Percentiles rank a stretch among this genome's conserved stretches.
Evolutionary conservation across 768 basidiomycete species (phyloP).

Genomic region (Vararia minispora): DNA sequence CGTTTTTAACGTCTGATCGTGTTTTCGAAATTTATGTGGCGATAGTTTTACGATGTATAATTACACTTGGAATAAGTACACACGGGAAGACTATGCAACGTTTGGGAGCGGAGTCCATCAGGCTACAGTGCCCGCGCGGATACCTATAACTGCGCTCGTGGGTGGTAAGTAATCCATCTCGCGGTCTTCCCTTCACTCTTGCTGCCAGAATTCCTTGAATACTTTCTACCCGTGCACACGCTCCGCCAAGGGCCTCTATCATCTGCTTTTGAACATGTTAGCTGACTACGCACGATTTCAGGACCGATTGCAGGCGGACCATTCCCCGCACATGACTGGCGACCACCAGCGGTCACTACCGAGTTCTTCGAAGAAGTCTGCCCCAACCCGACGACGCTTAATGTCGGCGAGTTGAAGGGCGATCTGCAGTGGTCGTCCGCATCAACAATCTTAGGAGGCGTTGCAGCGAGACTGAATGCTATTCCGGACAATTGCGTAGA

Average conservation of each 20-base stretch:
- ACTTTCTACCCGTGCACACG: too few species aligned
- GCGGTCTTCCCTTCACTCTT: not conserved
- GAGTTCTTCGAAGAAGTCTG: conserved; percentile 1
- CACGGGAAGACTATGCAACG: conserved; percentile 25
- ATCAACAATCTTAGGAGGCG: too few species aligned
- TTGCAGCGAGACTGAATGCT: too few species aligned
- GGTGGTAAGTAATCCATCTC: conserved; percentile 29
- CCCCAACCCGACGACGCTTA: not conserved
- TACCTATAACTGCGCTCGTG: conserved; percentile 43
- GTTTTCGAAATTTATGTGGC: too few species aligned
- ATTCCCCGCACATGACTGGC: not conserved
- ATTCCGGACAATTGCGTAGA: conserved; percentile 33
- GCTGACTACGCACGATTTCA: not conserved
- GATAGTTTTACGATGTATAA: conserved; percentile 52
- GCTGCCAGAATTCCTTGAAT: too few species aligned
- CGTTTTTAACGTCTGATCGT: too few species aligned
- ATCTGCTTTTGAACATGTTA: too few species aligned
- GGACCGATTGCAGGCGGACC: conserved; percentile 3
- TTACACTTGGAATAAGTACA: conserved; percentile 40
- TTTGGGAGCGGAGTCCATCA: conserved; percentile 37
- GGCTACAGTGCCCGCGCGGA: conserved; percentile 41
- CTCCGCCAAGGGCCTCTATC: too few species aligned
- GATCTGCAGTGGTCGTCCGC: too few species aligned
- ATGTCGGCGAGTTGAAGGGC: too few species aligned
- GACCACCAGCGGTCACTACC: not conserved